Base-by-base conservation (phyloP, 805 yeast genomes). In the Saccharomyces paradoxus region DNA sequence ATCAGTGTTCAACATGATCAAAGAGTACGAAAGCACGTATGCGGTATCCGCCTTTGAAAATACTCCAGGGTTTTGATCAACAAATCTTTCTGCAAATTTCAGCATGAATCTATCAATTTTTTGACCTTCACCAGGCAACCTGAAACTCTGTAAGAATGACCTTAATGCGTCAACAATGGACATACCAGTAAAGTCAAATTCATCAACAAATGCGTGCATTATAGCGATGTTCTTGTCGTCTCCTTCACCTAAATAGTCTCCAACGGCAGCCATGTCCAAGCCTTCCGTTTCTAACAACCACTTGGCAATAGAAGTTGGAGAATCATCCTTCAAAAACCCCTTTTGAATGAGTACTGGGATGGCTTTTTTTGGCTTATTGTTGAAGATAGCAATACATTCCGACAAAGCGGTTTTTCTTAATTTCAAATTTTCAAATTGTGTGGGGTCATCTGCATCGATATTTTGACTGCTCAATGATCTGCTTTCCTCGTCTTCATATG, bases 101-200 rank as follows among this genome's bases (percentile, higher is more conserved):
- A 94, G 80, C 97, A 95, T 89, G 67, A 84, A 89, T 62, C 99
- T 80, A 75, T 94, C 99, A 67, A 94, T 92, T 66, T 94, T 92
- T 73, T 94, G 99, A 4, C 97, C 91, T 72, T 94, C 99, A 51
- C 99, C 99, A 2, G 99, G 99, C 56, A 94, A 78, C 68, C 99
- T 79, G 73, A 94, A 95, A 50, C 82, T 78, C 66, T 95, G 99
- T 56, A 94, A 77, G 64, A 89, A 89, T 14, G 73, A 75, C 60
- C 99, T 80, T 74, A 94, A 75, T 0, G 98, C 95, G 61, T 86
- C 96, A 14, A 91, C 90, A 66, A 94, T 90, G 1, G 82, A 74
- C 60, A 78, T 68, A 32, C 77, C 77, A 4, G 78, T 72, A 68
- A 94, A 92, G 54, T 90, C 88, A 84, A 94, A 84, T 58, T 78